These are phyloP conservation scores for Desmodesmus armatus DNA, from an alignment of 139 green algal genomes.

Conservation along the genomic window DNA sequence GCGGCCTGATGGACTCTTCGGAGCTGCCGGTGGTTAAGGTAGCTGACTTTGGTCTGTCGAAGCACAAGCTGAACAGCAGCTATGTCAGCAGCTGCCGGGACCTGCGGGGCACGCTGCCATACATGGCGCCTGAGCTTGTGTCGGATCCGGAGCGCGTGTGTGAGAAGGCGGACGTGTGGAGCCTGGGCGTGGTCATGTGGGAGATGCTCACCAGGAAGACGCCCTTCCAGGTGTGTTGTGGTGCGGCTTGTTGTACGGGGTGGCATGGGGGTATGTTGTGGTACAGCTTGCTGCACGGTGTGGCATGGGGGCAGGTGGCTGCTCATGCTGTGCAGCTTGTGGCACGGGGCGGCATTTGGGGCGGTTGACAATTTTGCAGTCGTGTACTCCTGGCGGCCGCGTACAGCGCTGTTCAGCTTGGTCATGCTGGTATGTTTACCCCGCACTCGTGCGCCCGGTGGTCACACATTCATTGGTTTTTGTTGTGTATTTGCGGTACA, in stretches of 20 bases:
- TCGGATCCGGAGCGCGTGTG: slow-evolving; percentile 60
- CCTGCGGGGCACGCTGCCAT: slow-evolving; percentile 73
- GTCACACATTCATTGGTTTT: no score
- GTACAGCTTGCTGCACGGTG: neutral
- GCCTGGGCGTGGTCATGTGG: slow-evolving; percentile 77
- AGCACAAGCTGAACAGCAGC: slow-evolving; percentile 82
- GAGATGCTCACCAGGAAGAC: slow-evolving; percentile 73
- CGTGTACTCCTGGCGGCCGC: no score
- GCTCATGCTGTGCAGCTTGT: neutral
- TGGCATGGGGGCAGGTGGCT: neutral
- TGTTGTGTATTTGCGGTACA: no score
- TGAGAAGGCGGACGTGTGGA: slow-evolving; percentile 78
- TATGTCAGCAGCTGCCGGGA: slow-evolving; percentile 66
- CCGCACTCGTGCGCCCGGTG: no score
- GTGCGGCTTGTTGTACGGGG: no score
- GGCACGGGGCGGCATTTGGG: neutral
- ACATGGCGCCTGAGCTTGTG: slow-evolving; percentile 80
- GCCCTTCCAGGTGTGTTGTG: slow-evolving; percentile 45
- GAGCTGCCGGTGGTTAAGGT: slow-evolving; percentile 63
- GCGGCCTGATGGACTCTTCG: neutral
- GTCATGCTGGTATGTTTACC: no score
- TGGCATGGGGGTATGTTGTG: no score
- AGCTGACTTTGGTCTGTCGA: slow-evolving; percentile 89
- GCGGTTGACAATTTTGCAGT: no score
- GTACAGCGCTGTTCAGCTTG: no score